phyloP scores from a whole-genome alignment of 805 yeast species.

The Metschnikowia noctiluminum region DNA sequence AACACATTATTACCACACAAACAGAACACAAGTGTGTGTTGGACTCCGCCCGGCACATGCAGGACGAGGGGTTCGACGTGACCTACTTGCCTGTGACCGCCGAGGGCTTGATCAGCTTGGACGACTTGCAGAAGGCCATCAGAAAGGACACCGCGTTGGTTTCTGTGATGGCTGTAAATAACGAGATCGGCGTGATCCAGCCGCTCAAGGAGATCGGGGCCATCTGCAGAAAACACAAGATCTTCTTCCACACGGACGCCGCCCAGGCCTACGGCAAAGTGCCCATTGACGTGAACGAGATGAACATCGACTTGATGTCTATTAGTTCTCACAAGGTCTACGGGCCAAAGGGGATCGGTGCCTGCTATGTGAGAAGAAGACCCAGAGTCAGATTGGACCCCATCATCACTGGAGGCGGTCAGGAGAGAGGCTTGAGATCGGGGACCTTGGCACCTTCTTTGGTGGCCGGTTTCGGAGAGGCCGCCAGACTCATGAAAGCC shows the following conservation, averaged over 20 bases:
- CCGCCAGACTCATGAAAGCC: constrained; percentile 74
- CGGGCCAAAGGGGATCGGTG: constrained; percentile 98
- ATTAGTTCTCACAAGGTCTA: constrained; percentile 95
- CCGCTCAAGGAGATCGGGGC: constrained; percentile 92
- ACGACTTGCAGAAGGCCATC: constrained; percentile 75
- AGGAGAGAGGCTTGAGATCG: constrained; percentile 95
- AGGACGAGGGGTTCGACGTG: constrained; percentile 95
- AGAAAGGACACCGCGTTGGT: constrained; percentile 89
- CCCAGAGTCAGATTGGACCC: constrained; percentile 98
- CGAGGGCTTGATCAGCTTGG: constrained; percentile 78
- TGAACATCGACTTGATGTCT: constrained; percentile 90
- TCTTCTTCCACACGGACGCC: constrained; percentile 95
- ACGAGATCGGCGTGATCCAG: constrained; percentile 97
- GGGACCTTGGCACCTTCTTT: constrained; percentile 98
- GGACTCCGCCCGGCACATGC: constrained; percentile 91
- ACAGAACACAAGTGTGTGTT: constrained; percentile 99
- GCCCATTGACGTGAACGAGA: constrained; percentile 85
- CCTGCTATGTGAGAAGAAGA: constrained; percentile 91
- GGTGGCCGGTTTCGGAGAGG: constrained; percentile 96
- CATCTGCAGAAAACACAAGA: constrained; percentile 80
- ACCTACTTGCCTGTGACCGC: constrained; percentile 82
- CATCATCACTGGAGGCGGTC: constrained; percentile 95
- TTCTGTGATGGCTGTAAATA: constrained; percentile 95
- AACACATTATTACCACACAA: constrained; percentile 91
- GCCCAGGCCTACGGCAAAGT: constrained; percentile 98